A percentile compares a stretch with the other conserved stretches of the same genome.
Conservation (phyloP, 176 grass and related monocot species). For the Thinopyrum elongatum region DNA sequence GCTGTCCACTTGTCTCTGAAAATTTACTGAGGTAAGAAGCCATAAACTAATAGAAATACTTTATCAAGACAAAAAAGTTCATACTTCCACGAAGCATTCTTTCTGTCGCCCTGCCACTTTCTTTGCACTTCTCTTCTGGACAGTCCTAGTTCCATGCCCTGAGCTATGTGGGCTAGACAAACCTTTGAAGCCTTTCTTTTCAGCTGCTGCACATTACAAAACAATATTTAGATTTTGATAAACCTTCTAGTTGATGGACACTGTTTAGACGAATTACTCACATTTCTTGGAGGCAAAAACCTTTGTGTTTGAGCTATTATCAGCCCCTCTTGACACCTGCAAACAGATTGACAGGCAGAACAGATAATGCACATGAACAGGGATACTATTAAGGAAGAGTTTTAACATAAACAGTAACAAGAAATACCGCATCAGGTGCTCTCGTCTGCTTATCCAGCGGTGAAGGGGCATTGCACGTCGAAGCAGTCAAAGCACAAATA, state of each 20-base stretch:
- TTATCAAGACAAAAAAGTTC: not conserved
- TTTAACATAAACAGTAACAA: not conserved
- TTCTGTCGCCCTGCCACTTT: constrained; percentile 19
- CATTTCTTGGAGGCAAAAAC: constrained; percentile 37
- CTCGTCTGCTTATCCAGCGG: not conserved
- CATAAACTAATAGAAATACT: constrained; percentile 1
- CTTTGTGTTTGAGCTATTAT: constrained; percentile 15
- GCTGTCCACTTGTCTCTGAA: not conserved
- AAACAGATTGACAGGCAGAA: constrained; percentile 29
- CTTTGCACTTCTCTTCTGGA: constrained; percentile 28
- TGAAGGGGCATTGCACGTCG: not conserved
- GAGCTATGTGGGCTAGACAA: not conserved
- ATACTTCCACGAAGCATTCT: constrained; percentile 17
- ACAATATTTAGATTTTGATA: constrained; percentile 22
- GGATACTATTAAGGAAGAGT: not conserved
- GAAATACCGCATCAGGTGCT: not conserved
- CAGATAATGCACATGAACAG: constrained; percentile 13
- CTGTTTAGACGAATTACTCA: constrained; percentile 25
- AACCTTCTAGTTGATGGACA: not conserved
- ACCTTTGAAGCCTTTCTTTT: constrained; percentile 19
- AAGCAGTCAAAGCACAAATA: constrained; percentile 34
- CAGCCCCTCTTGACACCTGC: constrained; percentile 17
- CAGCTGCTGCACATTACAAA: constrained; percentile 40
- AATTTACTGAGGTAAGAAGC: not conserved
- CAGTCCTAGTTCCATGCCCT: constrained; percentile 2